These are phyloP conservation scores for Apocynum venetum DNA, from an alignment of 257 asterid genomes.

Conservation along the genomic window DNA sequence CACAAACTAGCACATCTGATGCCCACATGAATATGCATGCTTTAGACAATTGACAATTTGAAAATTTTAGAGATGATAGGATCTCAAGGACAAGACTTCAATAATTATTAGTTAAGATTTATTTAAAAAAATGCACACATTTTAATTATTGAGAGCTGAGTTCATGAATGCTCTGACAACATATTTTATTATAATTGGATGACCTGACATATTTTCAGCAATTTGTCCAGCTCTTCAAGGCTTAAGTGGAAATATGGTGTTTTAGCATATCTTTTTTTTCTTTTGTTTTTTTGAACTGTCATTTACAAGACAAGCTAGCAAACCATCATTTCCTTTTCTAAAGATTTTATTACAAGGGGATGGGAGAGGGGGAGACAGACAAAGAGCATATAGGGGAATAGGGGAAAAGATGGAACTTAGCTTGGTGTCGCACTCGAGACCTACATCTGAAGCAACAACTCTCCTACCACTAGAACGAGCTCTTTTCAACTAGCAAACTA, in stretches of 20 bases:
- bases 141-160: neutral
- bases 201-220: neutral
- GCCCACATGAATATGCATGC: neutral
- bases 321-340: neutral
- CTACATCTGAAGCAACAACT: no score
- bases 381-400: no score
- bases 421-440: no score
- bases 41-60: neutral
- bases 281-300: neutral
- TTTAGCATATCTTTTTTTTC: neutral
- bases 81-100: neutral
- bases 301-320: neutral
- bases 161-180: neutral
- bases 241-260: neutral
- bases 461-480: no score
- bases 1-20: no score
- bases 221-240: neutral
- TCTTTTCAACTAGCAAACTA: neutral
- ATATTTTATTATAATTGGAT: neutral
- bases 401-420: no score
- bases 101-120: neutral
- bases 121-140: neutral
- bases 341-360: no score
- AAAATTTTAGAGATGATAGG: neutral
- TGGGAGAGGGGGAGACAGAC: no score